A percentile compares a stretch with the other conserved stretches of the same genome.
These are phyloP conservation scores for Elsinoe batatas DNA, from an alignment of 2,329 filamentous ascomycete genomes.

Conservation along the genomic window DNA sequence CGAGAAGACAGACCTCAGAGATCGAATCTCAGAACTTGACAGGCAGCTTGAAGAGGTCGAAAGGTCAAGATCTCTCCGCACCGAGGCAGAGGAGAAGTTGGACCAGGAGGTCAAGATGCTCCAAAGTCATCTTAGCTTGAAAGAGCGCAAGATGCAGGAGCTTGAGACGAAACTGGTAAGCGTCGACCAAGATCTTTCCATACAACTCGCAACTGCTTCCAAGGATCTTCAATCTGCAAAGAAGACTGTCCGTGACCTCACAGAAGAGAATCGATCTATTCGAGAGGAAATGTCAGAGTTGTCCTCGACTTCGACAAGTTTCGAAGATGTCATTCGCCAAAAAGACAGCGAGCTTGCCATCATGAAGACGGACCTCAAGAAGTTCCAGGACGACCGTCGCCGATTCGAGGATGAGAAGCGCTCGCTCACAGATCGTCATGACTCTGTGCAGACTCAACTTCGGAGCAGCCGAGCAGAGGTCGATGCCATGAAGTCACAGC, in stretches of 20 bases:
- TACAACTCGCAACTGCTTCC: slow-evolving; percentile 66
- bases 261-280: slow-evolving; percentile 70
- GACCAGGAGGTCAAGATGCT: slow-evolving; percentile 83
- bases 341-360: slow-evolving; percentile 91
- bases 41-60: slow-evolving; percentile 60
- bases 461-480: slow-evolving; percentile 81
- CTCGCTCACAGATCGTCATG: slow-evolving; percentile 62
- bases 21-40: slow-evolving; percentile 60
- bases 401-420: slow-evolving; percentile 70
- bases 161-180: slow-evolving; percentile 75
- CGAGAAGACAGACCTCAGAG: slow-evolving; percentile 68
- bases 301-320: slow-evolving; percentile 84
- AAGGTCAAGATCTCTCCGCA: slow-evolving; percentile 60
- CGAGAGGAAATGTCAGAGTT: slow-evolving; percentile 79
- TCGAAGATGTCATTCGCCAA: slow-evolving; percentile 82
- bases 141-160: slow-evolving; percentile 82
- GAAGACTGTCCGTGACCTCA: slow-evolving; percentile 63
- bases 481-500: slow-evolving; percentile 75
- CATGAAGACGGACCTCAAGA: slow-evolving; percentile 73
- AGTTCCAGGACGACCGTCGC: slow-evolving; percentile 69
- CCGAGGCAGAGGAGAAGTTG: slow-evolving; percentile 64
- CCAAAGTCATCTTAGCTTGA: slow-evolving; percentile 77
- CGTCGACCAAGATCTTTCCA: slow-evolving; percentile 77
- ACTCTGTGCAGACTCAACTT: slow-evolving; percentile 63
- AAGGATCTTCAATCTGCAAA: slow-evolving; percentile 71